A percentile compares a stretch with the other conserved stretches of the same genome.
Conservation (phyloP, 345 rosid genomes). For the Citrus trifoliata region DNA sequence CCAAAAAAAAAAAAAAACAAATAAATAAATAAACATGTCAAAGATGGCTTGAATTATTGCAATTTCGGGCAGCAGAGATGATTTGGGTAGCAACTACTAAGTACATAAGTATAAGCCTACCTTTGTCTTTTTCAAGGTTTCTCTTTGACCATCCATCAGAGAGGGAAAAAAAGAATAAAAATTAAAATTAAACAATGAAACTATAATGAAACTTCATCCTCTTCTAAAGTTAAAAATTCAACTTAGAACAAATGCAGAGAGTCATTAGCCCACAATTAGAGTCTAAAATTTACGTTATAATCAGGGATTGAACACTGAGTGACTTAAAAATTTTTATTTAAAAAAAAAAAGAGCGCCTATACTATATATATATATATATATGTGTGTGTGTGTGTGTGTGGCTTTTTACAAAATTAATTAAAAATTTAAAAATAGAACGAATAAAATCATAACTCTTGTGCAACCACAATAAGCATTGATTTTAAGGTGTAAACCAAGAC, state of each 20-base stretch:
- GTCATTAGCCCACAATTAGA: no score
- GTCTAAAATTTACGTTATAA: neutral
- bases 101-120: neutral
- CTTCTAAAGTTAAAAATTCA: neutral
- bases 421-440: no score
- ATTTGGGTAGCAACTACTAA: neutral
- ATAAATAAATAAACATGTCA: neutral
- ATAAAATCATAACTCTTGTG: no score
- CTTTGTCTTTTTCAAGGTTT: neutral
- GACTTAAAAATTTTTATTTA: no score
- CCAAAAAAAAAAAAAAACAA: neutral
- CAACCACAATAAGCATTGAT: no score
- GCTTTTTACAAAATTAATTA: no score
- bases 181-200: neutral
- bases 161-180: neutral
- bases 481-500: no score
- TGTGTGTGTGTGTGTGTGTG: no score
- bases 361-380: no score
- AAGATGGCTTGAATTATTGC: neutral
- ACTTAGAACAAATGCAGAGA: no score
- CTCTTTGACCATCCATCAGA: neutral
- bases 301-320: no score
- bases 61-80: neutral
- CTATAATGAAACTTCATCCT: neutral
- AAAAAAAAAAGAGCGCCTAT: no score